Percentiles rank a stretch among this genome's conserved stretches.
phyloP scores from a whole-genome alignment of 305 asterid species.

The Plantago coronopus region DNA sequence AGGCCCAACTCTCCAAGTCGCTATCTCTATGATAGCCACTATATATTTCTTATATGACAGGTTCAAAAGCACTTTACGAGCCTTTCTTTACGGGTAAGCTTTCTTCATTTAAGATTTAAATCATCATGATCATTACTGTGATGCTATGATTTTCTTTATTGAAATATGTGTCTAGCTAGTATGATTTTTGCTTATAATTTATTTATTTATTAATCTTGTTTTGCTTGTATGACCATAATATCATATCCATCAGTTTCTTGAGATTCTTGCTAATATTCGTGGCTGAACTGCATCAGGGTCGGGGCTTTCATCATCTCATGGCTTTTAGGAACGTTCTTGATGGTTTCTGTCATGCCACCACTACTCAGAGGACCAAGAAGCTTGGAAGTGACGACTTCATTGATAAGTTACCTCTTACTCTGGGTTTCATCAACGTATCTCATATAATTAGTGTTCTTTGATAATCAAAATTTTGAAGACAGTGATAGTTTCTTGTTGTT shows the following conservation, averaged over 20 bases:
- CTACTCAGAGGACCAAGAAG: slow-evolving; percentile 76
- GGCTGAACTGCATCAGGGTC: slow-evolving; percentile 49
- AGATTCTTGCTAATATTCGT: slow-evolving; percentile 15
- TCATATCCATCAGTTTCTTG: not conserved
- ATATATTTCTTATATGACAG: slow-evolving; percentile 72
- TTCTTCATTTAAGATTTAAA: not conserved
- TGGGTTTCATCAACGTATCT: slow-evolving; percentile 96
- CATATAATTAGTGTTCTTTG: slow-evolving; percentile 31
- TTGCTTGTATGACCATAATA: not conserved
- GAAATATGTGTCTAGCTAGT: slow-evolving; percentile 12
- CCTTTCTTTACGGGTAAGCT: slow-evolving; percentile 85
- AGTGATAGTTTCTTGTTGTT: slow-evolving; percentile 23
- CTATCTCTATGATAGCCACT: slow-evolving; percentile 65
- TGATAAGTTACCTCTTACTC: slow-evolving; percentile 76
- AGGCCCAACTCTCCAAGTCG: slow-evolving; percentile 96
- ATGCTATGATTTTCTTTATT: not conserved
- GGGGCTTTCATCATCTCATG: slow-evolving; percentile 74
- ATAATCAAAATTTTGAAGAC: slow-evolving; percentile 32
- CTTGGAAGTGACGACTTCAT: slow-evolving; percentile 87
- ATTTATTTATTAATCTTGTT: slow-evolving; percentile 9
- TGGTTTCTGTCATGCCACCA: slow-evolving; percentile 95
- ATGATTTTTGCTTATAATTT: not conserved
- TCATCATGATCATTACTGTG: not conserved
- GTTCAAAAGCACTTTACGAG: slow-evolving; percentile 65
- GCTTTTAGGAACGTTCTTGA: slow-evolving; percentile 89